A percentile compares a stretch with the other conserved stretches of the same genome.
Evolutionary conservation across 768 basidiomycete species (phyloP).

Genomic region (Pisolithus tinctorius): DNA sequence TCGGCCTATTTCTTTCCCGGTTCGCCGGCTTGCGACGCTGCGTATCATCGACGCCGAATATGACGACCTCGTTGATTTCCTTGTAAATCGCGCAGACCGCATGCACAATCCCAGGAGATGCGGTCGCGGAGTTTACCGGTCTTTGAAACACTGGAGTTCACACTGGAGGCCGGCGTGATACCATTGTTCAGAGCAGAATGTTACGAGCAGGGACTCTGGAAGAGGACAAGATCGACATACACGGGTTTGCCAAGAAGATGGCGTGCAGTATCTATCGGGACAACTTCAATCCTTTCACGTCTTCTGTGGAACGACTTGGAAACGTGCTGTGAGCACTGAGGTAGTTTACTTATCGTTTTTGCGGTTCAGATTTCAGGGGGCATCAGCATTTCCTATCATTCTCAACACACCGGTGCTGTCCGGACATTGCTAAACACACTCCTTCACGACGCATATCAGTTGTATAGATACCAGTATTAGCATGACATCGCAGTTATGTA

Average conservation of each 20-base stretch:
- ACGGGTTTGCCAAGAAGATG: not conserved
- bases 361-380: too few relatives aligned
- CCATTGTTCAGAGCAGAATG: not conserved
- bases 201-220: not conserved
- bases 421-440: too few relatives aligned
- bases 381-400: too few relatives aligned
- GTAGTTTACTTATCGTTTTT: too few relatives aligned
- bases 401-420: too few relatives aligned
- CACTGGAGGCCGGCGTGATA: not conserved
- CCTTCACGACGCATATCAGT: too few relatives aligned
- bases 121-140: not conserved
- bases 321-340: too few relatives aligned
- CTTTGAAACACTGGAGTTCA: not conserved
- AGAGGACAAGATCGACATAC: not conserved
- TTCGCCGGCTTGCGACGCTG: not conserved
- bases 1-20: not conserved
- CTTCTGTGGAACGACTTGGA: too few relatives aligned
- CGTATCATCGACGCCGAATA: not conserved
- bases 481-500: too few relatives aligned
- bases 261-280: not conserved
- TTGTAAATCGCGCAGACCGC: not conserved
- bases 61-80: not conserved
- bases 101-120: not conserved
- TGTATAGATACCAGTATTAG: too few relatives aligned
- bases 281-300: not conserved